Conservation (phyloP, 2,329 filamentous ascomycete species). For the Ophiobolus disseminans region DNA sequence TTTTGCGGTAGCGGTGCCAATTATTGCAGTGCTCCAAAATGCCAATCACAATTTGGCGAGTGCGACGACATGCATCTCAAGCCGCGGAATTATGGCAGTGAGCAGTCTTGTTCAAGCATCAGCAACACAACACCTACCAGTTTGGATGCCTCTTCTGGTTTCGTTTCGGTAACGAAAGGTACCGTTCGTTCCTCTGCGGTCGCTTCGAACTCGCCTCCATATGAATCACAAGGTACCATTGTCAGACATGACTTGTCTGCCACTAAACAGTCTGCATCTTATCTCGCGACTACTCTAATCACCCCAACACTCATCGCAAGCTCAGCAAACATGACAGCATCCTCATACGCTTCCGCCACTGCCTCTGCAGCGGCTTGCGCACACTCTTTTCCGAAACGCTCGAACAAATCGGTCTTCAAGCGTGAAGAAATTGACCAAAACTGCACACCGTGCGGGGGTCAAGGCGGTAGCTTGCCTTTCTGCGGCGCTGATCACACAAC, state of each 20-base stretch:
- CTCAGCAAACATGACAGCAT: conserved; percentile 10
- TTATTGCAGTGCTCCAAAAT: conserved; percentile 19
- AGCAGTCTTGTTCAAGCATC: no score
- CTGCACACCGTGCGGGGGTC: conserved; percentile 40
- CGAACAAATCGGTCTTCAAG: conserved; percentile 6
- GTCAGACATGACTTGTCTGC: neutral
- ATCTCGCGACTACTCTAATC: conserved; percentile 2
- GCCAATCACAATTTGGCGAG: conserved; percentile 17
- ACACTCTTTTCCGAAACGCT: conserved; percentile 8
- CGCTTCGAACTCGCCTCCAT: no score
- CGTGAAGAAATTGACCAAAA: conserved; percentile 8
- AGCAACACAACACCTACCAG: neutral
- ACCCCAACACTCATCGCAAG: conserved; percentile 13
- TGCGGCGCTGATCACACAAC: conserved; percentile 47
- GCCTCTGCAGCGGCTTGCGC: conserved; percentile 16
- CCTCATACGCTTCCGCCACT: conserved; percentile 13
- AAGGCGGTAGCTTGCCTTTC: conserved; percentile 36
- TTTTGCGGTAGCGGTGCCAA: conserved; percentile 26
- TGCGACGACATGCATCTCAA: conserved; percentile 4
- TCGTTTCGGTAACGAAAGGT: no score
- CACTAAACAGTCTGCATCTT: neutral
- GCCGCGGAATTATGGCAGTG: no score
- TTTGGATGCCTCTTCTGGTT: no score
- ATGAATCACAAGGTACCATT: neutral
- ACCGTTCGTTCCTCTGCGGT: no score